Percentiles rank a stretch among this genome's conserved stretches.
Conservation (phyloP, 2,329 filamentous ascomycete genomes). For the Pestalotiopsis fici region DNA sequence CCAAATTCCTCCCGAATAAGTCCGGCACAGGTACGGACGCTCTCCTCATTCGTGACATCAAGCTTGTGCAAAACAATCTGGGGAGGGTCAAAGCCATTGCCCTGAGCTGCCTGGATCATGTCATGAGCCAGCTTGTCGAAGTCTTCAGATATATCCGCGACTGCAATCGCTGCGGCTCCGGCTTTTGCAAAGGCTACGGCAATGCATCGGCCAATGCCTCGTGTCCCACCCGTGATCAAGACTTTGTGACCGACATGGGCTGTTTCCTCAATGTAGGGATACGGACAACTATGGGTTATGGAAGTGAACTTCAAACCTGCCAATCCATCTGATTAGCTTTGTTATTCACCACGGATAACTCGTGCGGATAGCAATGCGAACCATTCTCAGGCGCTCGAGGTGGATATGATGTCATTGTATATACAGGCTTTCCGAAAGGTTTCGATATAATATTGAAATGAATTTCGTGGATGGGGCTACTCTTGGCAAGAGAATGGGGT, state of each 20-base stretch:
- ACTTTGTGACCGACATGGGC: constrained; percentile 16
- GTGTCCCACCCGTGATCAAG: constrained; percentile 21
- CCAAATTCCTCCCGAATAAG: constrained; percentile 24
- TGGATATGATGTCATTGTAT: not conserved
- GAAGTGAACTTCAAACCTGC: constrained; percentile 18
- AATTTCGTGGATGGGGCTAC: not conserved
- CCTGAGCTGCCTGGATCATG: constrained; percentile 16
- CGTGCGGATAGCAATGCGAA: not conserved
- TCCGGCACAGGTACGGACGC: constrained; percentile 30
- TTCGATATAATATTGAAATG: not conserved
- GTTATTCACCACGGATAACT: not conserved
- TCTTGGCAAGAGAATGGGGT: not conserved
- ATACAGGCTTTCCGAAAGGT: not conserved
- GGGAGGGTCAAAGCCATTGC: constrained; percentile 17
- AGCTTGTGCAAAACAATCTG: constrained; percentile 19
- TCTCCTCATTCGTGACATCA: constrained; percentile 35
- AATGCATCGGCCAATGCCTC: constrained; percentile 18
- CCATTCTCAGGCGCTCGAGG: not conserved
- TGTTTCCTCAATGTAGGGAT: constrained; percentile 11
- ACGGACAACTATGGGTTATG: constrained; percentile 13
- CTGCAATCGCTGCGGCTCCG: constrained; percentile 21
- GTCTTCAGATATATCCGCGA: constrained; percentile 18
- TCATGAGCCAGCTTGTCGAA: constrained; percentile 15
- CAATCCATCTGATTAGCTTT: not conserved
- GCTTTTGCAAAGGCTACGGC: constrained; percentile 20